These are phyloP conservation scores for Excoecaria cochinchinensis DNA, from an alignment of 345 rosid genomes.

Conservation along the genomic window DNA sequence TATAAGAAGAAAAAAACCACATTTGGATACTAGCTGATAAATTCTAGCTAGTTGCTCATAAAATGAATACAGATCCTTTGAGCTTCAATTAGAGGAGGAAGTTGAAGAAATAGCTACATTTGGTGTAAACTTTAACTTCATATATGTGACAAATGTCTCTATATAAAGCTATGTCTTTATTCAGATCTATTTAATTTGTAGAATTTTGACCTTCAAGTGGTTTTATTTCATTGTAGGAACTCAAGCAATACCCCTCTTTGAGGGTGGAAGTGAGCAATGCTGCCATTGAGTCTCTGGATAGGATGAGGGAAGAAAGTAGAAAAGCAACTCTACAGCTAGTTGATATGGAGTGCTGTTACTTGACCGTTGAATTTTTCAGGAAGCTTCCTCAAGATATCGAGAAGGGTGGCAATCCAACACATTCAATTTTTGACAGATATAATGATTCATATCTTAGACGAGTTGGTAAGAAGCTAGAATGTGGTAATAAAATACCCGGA, in stretches of 20 bases:
- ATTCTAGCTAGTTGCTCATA: not conserved
- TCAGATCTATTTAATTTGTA: not conserved
- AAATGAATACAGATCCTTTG: not conserved
- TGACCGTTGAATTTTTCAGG: slow-evolving; percentile 91
- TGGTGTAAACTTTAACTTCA: not conserved
- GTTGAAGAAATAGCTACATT: slow-evolving; percentile 1
- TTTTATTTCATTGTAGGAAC: slow-evolving; percentile 50
- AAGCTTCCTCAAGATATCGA: slow-evolving; percentile 95
- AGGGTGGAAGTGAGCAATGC: slow-evolving; percentile 85
- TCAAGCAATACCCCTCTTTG: slow-evolving; percentile 85
- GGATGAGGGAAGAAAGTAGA: slow-evolving; percentile 93
- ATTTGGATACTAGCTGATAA: slow-evolving; percentile 1
- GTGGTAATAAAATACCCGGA: not conserved
- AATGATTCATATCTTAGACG: slow-evolving; percentile 83
- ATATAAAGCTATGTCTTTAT: not conserved
- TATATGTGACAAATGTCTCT: not conserved
- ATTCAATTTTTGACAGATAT: slow-evolving; percentile 83
- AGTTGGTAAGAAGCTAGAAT: slow-evolving; percentile 48
- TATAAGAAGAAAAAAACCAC: not conserved
- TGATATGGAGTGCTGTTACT: slow-evolving; percentile 89
- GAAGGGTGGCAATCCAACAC: slow-evolving; percentile 96
- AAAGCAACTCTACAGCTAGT: slow-evolving; percentile 81
- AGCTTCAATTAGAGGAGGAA: not conserved
- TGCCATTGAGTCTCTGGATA: slow-evolving; percentile 76
- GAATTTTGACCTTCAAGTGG: not conserved